Conservation (phyloP, 257 asterid genomes). For the Cordia subcordata region DNA sequence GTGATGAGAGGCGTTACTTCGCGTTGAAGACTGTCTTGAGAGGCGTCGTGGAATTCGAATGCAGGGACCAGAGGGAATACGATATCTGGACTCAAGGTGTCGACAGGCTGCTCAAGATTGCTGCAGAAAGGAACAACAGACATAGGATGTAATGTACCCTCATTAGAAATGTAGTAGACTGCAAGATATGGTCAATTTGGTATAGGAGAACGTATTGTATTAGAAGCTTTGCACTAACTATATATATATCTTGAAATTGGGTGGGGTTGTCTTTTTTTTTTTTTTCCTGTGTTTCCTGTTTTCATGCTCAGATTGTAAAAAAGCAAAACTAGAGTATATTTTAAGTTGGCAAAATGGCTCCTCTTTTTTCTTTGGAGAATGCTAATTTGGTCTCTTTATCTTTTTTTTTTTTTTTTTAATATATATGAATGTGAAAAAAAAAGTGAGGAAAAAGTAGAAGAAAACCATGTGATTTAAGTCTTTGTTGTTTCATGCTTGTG, state of each 20-base stretch:
- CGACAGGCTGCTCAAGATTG: slow-evolving; percentile 65
- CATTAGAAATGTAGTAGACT: neutral
- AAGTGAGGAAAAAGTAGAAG: slow-evolving; percentile 39
- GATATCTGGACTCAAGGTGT: slow-evolving; percentile 98
- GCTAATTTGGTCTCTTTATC: slow-evolving; percentile 19
- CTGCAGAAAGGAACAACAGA: slow-evolving; percentile 67
- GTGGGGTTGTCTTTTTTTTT: slow-evolving; percentile 30
- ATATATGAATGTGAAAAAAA: slow-evolving; percentile 30
- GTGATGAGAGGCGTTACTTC: slow-evolving; percentile 69
- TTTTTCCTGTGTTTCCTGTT: neutral
- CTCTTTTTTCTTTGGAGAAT: slow-evolving; percentile 25
- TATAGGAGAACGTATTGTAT: slow-evolving; percentile 11
- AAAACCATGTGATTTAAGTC: slow-evolving; percentile 40
- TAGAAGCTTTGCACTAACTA: slow-evolving; percentile 23
- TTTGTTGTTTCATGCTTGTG: slow-evolving; percentile 17
- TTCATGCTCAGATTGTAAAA: slow-evolving; percentile 19
- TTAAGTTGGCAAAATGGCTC: slow-evolving; percentile 35
- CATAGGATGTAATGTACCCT: slow-evolving; percentile 33
- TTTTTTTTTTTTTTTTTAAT: slow-evolving; percentile 9
- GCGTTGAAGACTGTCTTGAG: slow-evolving; percentile 70
- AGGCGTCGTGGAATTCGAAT: slow-evolving; percentile 88
- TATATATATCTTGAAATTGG: slow-evolving; percentile 26
- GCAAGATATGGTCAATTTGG: neutral
- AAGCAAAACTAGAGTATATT: slow-evolving; percentile 12
- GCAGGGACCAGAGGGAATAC: slow-evolving; percentile 72